These are phyloP conservation scores for Amanita jacksonii DNA, from an alignment of 768 basidiomycete species.

Conservation along the genomic window DNA sequence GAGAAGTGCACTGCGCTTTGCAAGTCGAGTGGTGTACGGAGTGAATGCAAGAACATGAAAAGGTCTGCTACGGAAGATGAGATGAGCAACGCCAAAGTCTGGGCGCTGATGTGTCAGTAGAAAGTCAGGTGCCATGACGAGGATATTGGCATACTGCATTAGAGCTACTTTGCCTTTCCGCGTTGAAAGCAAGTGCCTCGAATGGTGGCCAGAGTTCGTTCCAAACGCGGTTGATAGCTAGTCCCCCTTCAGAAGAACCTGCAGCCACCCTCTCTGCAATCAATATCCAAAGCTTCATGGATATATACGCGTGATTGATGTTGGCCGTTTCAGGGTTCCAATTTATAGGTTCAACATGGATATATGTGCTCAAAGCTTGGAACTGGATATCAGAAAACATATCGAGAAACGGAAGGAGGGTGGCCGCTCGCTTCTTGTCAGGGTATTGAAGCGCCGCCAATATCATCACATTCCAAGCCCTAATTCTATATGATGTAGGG, in stretches of 20 bases:
- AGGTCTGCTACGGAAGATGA: slow-evolving; percentile 58
- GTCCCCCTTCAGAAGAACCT: slow-evolving; percentile 20
- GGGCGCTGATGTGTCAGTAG: slow-evolving; percentile 7
- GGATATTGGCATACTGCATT: slow-evolving; percentile 23
- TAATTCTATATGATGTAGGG: slow-evolving; percentile 29
- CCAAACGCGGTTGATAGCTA: slow-evolving; percentile 43
- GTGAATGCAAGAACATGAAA: slow-evolving; percentile 49
- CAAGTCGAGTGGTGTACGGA: slow-evolving; percentile 42
- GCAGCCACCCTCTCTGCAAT: slow-evolving; percentile 34
- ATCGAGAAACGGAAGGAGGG: slow-evolving; percentile 41
- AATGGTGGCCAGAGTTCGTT: slow-evolving; percentile 73
- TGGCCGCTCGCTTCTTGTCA: slow-evolving; percentile 23
- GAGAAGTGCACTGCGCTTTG: slow-evolving; percentile 42
- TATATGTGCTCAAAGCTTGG: slow-evolving; percentile 31
- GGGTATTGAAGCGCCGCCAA: slow-evolving; percentile 41
- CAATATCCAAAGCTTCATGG: slow-evolving; percentile 65
- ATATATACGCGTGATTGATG: slow-evolving; percentile 59
- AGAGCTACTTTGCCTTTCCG: slow-evolving; percentile 28
- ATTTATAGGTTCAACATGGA: slow-evolving; percentile 25
- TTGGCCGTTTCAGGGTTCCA: slow-evolving; percentile 41
- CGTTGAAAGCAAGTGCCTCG: slow-evolving; percentile 43
- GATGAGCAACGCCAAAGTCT: slow-evolving; percentile 47
- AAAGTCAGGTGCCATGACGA: neutral
- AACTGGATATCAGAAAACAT: slow-evolving; percentile 41
- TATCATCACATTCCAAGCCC: slow-evolving; percentile 58